Base-by-base conservation (phyloP, 2,329 filamentous ascomycete species). In the Decorospora gaudefroyi region DNA sequence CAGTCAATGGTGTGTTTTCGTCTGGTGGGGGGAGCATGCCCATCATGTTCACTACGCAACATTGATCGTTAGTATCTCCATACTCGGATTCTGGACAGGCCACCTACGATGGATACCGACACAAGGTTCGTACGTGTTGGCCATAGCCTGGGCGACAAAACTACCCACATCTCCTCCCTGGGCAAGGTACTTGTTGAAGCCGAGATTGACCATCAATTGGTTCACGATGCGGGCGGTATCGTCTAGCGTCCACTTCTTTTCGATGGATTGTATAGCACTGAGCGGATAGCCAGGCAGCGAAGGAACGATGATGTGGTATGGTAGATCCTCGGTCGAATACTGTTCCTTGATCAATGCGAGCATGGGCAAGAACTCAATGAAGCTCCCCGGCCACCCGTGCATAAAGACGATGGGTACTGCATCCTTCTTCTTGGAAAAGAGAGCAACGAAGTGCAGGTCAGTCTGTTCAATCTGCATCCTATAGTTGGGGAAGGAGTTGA, bases 91-190 rank as follows among this genome's bases (percentile, higher is more conserved):
- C 12, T 29, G n/a, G 18, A n/a, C 4, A 1, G 8, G 30, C 9
- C 17, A 51, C 61, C 43, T 54, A 65, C 63, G 12, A 27, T 70
- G 68, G 10, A 65, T 43, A 0, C 53, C 79, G 55, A 78, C 79
- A 59, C 79, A 82, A 10, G 71, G 68, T 1, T 75, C 65, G 38
- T 74, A 71, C 1, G 58, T 55, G 0, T 59, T 59, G 1, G 67
- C 70, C 39, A 82, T 51, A 0, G 73, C 46, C 9, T 74, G 61
- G 0, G 72, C 65, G 4, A 79, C 46, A 19, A 72, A 68, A 41
- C 72, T 74, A 0, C 79, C 78, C 1, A 84, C 64, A 55, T 85
- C 82, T 7, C 81, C 82, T 4, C 82, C 82, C 55, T 84, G 80
- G 0, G 72, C 73, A 9, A 82, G 61, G 46, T 84, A 84, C 2